phyloP scores from a whole-genome alignment of 345 rosid species.

The Populus nigra region DNA sequence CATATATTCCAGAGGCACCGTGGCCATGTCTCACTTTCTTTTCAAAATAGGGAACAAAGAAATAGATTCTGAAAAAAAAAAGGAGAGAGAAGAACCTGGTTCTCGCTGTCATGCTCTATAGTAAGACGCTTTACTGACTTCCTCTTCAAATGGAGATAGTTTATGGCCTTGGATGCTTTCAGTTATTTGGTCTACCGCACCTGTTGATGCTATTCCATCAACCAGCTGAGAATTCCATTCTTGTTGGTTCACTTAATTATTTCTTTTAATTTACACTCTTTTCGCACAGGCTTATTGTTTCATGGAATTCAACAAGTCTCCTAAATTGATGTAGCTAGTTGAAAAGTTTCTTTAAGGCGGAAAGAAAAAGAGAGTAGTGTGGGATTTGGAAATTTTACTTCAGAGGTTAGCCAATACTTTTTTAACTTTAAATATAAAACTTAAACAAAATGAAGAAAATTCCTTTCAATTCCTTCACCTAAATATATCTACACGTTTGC shows the following conservation, averaged over 20 bases:
- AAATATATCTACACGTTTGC: not conserved
- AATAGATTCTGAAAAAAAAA: not conserved
- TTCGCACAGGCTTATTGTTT: not conserved
- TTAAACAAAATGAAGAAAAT: not conserved
- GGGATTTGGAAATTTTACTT: too few relatives aligned
- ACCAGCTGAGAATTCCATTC: not conserved
- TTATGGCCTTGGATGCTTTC: not conserved
- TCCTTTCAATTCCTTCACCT: not conserved
- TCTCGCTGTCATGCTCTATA: not conserved
- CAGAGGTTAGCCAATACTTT: not conserved
- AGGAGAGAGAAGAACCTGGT: not conserved
- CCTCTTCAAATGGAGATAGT: not conserved
- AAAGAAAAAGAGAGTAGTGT: not conserved
- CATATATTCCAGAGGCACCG: slow-evolving; percentile 25
- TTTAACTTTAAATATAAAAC: not conserved
- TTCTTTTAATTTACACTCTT: not conserved
- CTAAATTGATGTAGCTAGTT: not conserved
- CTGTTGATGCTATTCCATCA: not conserved
- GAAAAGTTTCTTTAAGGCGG: not conserved
- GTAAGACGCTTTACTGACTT: not conserved
- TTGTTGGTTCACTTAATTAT: not conserved
- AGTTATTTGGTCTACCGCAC: not conserved
- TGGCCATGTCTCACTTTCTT: not conserved
- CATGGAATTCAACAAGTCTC: not conserved
- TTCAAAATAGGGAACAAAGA: not conserved